These are phyloP conservation scores for Pseudevernia furfuracea DNA, from an alignment of 495 filamentous ascomycete species.

Conservation along the genomic window DNA sequence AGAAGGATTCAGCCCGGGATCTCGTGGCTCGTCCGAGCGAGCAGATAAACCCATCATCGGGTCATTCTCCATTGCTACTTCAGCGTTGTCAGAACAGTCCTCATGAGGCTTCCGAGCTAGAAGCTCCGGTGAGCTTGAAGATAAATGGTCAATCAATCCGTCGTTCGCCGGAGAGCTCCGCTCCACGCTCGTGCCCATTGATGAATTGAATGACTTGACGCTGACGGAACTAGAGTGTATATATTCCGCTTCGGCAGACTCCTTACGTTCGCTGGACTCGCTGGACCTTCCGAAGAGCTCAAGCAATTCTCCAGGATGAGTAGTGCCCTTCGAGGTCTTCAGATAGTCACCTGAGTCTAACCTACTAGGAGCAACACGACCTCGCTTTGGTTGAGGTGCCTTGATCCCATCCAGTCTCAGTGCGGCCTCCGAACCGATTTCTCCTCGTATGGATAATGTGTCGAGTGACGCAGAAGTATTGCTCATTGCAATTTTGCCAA, in stretches of 20 bases:
- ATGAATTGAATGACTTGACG: not conserved
- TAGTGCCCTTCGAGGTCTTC: constrained; percentile 29
- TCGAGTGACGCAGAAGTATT: not conserved
- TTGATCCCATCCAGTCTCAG: not conserved
- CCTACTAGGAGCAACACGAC: constrained; percentile 3
- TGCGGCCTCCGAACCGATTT: not conserved
- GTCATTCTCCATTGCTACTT: not conserved
- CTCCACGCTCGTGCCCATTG: not conserved
- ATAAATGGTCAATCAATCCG: not conserved
- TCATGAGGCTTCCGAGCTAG: not conserved
- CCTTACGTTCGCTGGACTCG: not conserved
- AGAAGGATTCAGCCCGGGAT: not conserved
- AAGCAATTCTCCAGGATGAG: constrained; percentile 35
- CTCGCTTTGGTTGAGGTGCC: not conserved
- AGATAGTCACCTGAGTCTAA: constrained; percentile 25
- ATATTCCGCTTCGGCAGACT: not conserved
- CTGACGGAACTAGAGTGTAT: not conserved
- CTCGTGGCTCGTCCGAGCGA: not conserved
- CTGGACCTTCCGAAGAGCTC: constrained; percentile 28
- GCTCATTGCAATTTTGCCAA: constrained; percentile 62
- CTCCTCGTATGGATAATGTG: not conserved
- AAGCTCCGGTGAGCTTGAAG: not conserved
- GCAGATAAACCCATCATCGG: not conserved
- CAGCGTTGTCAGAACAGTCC: not conserved
- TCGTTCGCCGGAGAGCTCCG: not conserved